Percentiles rank a stretch among this genome's conserved stretches.
Evolutionary conservation across 2,329 filamentous ascomycete species (phyloP).

Genomic region (Leptographium procerum): DNA sequence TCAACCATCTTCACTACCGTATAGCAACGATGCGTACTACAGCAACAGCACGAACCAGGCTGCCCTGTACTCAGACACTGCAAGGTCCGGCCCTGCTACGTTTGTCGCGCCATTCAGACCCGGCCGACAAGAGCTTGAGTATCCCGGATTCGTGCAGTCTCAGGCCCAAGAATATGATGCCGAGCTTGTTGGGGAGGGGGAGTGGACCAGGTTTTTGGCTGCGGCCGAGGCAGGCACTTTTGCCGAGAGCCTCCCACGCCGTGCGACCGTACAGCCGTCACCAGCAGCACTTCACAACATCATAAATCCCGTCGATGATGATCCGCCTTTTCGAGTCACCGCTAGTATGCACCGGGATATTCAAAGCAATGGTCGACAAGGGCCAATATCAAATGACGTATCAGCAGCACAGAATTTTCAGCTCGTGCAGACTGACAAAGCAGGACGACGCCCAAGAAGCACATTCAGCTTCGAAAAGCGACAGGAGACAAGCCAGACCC

Average conservation of each 20-base stretch:
- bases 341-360: neutral
- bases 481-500: conserved; percentile 23
- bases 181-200: neutral
- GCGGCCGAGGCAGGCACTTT: neutral
- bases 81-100: neutral
- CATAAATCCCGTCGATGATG: conserved; percentile 5
- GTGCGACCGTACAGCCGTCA: neutral
- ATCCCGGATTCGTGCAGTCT: neutral
- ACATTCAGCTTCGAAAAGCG: conserved; percentile 17
- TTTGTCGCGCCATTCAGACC: neutral
- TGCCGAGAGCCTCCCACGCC: neutral
- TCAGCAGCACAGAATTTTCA: neutral
- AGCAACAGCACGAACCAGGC: neutral
- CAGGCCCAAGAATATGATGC: neutral
- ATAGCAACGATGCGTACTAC: neutral
- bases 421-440: neutral
- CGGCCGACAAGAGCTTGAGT: neutral
- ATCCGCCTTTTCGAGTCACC: neutral
- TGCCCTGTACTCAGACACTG: neutral
- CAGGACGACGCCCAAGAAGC: conserved; percentile 5
- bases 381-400: neutral
- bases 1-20: neutral
- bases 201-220: neutral
- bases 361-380: neutral
- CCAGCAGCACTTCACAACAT: conserved; percentile 5